phyloP scores from a whole-genome alignment of 495 filamentous ascomycete species.

The Podospora pseudoanserina region DNA sequence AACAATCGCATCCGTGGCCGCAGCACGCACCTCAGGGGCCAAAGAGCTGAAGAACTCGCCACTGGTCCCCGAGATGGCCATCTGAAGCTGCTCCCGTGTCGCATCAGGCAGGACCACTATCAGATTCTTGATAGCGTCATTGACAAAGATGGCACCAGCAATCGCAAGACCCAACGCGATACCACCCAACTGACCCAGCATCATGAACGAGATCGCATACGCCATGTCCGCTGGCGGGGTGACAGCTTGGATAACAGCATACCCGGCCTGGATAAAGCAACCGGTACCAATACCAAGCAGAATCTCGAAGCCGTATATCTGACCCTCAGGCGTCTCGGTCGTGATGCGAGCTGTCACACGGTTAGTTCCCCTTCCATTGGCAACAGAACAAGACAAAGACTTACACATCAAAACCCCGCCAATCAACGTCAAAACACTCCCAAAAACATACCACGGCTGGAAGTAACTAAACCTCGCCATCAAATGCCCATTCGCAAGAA shows the following conservation, averaged over 20 bases:
- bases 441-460: slow-evolving; percentile 55
- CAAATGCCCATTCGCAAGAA: slow-evolving; percentile 47
- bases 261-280: slow-evolving; percentile 44
- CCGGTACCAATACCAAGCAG: slow-evolving; percentile 55
- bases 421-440: slow-evolving; percentile 45
- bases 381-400: neutral
- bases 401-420: slow-evolving; percentile 49
- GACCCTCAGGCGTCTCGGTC: slow-evolving; percentile 28
- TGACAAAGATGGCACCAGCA: slow-evolving; percentile 12
- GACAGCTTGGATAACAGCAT: slow-evolving; percentile 51
- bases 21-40: too few species aligned
- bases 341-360: neutral
- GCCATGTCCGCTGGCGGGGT: slow-evolving; percentile 38
- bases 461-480: slow-evolving; percentile 51
- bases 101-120: too few species aligned
- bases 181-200: slow-evolving; percentile 11
- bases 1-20: too few species aligned
- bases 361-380: too few species aligned
- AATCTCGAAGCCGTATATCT: slow-evolving; percentile 53
- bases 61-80: too few species aligned
- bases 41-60: too few species aligned
- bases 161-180: slow-evolving; percentile 13
- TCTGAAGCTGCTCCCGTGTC: too few species aligned
- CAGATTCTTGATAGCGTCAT: too few species aligned
- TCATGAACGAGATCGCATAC: slow-evolving; percentile 51